These are phyloP conservation scores for Phaeomoniella chlamydospora DNA, from an alignment of 2,329 filamentous ascomycete species.

Conservation along the genomic window DNA sequence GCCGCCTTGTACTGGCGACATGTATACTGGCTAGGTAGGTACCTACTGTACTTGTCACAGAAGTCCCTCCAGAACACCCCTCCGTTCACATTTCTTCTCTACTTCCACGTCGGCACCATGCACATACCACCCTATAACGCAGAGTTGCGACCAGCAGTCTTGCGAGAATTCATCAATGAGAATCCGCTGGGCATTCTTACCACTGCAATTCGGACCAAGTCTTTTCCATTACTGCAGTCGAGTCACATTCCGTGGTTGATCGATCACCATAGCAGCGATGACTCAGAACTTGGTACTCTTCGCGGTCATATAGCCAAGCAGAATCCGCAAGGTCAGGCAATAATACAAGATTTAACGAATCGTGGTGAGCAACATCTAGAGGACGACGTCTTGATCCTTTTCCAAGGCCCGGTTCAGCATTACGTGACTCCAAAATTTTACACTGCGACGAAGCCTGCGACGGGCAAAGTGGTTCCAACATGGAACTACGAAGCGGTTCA, in stretches of 20 bases:
- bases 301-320: conserved; percentile 47
- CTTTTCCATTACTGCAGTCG: conserved; percentile 37
- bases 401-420: conserved; percentile 43
- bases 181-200: conserved; percentile 50
- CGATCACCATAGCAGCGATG: conserved; percentile 25
- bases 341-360: conserved; percentile 32
- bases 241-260: conserved; percentile 49
- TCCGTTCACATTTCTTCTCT: no score
- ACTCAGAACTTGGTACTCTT: conserved; percentile 27
- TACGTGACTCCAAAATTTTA: conserved; percentile 60
- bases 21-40: no score
- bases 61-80: no score
- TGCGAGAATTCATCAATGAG: conserved; percentile 42
- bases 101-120: no score
- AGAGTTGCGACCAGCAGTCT: conserved; percentile 32
- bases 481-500: conserved; percentile 58
- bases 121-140: conserved; percentile 41
- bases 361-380: conserved; percentile 10
- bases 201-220: conserved; percentile 40
- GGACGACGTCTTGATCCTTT: conserved; percentile 47
- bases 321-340: conserved; percentile 50
- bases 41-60: no score
- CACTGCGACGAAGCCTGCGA: conserved; percentile 46
- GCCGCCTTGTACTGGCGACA: no score
- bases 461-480: conserved; percentile 54